Evolutionary conservation across 345 rosid genomes (phyloP).

Genomic region (Anacardium occidentale): DNA sequence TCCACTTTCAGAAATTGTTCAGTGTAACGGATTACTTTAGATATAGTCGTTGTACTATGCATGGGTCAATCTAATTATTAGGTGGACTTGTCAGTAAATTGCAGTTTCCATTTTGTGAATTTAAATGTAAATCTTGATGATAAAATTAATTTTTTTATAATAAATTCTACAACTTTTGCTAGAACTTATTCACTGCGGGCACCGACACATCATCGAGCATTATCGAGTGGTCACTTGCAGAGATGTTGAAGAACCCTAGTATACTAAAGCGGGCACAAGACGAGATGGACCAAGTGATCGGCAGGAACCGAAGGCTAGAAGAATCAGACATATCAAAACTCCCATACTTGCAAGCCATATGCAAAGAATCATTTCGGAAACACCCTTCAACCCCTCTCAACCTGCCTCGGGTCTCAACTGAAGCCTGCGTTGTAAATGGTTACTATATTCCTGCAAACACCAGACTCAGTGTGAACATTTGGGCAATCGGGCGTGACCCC

Average conservation of each 20-base stretch:
- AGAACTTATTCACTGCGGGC: conserved; percentile 65
- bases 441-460: conserved; percentile 47
- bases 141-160: too few species aligned
- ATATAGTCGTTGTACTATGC: too few species aligned
- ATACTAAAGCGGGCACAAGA: conserved; percentile 47
- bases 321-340: conserved; percentile 57
- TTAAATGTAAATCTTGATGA: too few species aligned
- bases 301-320: conserved; percentile 41
- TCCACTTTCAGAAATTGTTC: too few species aligned
- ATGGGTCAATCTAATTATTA: too few species aligned
- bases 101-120: too few species aligned
- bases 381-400: conserved; percentile 62
- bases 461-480: conserved; percentile 49
- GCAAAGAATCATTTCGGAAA: conserved; percentile 54
- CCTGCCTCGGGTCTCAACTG: conserved; percentile 38
- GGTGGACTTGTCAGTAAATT: too few species aligned
- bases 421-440: conserved; percentile 47
- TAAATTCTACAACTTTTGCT: not conserved
- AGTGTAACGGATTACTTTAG: too few species aligned
- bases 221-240: conserved; percentile 58
- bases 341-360: conserved; percentile 49
- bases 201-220: conserved; percentile 62
- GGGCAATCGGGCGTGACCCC: conserved; percentile 67
- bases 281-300: conserved; percentile 65
- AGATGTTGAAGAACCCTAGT: conserved; percentile 42